Evolutionary conservation across 2,329 filamentous ascomycete species (phyloP), one percentile per base, ranked within the genome.

Genomic region (Celoporthe dispersa): DNA sequence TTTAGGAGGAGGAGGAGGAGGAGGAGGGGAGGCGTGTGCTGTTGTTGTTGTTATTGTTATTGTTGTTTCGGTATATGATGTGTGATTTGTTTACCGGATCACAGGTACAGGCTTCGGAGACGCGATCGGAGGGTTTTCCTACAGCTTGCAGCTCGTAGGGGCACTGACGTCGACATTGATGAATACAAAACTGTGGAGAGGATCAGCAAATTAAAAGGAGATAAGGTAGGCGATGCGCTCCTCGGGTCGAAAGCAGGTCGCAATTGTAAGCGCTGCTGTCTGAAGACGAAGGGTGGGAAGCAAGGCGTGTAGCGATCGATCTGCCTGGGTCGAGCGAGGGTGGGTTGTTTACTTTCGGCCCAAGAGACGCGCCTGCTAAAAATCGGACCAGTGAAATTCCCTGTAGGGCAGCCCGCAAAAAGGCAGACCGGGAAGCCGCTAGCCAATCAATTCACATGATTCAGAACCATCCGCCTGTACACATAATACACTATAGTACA

Each of bases 261-360:
- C 68, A 60, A 59, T 60, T 53, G 62, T 71, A 71, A 55, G 48
- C 41, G 35, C 68, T 64, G 62, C 68, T 71, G 68, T 70, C 60
- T 55, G 53, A 22, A n/a, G 61, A 55, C 14, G 53, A 57, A 53
- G 51, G 48, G 64, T 39, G 41, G 37, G 37, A 64, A 64, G 57
- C 68, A 66, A 53, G 68, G 67, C 68, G 70, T 64, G 68, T 71
- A 25, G 65, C 70, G 68, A 33, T 60, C 44, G 48, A 39, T 61
- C 19, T 61, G 60, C 35, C 39, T 14, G 60, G 19, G 7, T 14
- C 41, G 64, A 55, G 48, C 59, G 31, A 68, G 57, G 33, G 35
- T n/a, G 53, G 55, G 41, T 70, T 72, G 70, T 68, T 70, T 66
- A 72, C 68, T 68, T 68, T 64, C 44, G 16, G 51, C 33, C 64